Evolutionary conservation across 208 protist genomes (phyloP).

Genomic region (Acanthamoeba healyi): DNA sequence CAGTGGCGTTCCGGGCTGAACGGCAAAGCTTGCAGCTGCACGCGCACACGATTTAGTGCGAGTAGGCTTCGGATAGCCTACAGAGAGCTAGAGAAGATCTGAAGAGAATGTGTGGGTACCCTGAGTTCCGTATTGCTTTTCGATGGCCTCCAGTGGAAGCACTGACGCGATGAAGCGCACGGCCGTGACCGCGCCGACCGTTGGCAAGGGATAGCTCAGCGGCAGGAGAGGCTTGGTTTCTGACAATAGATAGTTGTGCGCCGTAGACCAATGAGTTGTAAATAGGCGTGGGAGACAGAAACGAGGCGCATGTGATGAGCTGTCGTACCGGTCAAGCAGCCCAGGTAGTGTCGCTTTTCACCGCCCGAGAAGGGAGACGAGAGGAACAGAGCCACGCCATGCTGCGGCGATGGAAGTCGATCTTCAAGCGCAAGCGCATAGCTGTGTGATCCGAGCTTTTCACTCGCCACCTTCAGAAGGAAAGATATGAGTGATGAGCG

Average conservation of each 20-base stretch:
- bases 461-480: neutral
- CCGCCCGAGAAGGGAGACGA: neutral
- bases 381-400: slow-evolving; percentile 29
- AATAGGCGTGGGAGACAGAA: neutral
- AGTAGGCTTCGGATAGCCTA: too few relatives aligned
- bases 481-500: neutral
- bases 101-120: neutral
- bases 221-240: slow-evolving; percentile 4
- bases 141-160: neutral
- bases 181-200: slow-evolving; percentile 16
- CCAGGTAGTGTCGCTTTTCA: neutral
- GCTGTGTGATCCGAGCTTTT: neutral
- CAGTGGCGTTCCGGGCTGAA: neutral
- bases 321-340: slow-evolving; percentile 46
- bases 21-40: neutral
- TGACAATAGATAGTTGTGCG: too few relatives aligned
- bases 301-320: neutral
- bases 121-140: neutral
- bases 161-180: slow-evolving; percentile 33
- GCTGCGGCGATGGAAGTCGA: neutral
- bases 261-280: neutral
- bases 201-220: slow-evolving; percentile 21
- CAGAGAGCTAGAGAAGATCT: too few relatives aligned
- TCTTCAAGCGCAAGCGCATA: neutral
- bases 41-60: too few relatives aligned